Evolutionary conservation across 176 grass and related monocot species (phyloP).

Genomic region (Carex cristatella): DNA sequence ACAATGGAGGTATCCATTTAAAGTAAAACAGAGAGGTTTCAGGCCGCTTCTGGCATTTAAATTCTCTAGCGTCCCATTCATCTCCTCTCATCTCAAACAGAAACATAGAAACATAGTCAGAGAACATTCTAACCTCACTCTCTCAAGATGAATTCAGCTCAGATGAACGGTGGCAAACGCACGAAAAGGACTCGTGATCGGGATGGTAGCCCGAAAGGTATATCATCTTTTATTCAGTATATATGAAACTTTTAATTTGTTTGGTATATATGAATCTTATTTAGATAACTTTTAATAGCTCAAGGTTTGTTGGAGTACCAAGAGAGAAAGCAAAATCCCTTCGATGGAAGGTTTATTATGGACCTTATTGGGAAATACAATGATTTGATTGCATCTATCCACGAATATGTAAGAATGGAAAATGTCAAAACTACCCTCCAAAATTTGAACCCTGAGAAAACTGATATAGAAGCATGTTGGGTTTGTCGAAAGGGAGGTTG

Average conservation of each 20-base stretch:
- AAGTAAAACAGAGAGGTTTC: neutral
- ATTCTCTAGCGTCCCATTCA: neutral
- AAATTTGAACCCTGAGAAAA: neutral
- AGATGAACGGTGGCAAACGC: neutral
- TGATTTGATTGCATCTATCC: neutral
- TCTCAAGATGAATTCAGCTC: neutral
- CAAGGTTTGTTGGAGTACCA: neutral
- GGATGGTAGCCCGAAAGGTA: neutral
- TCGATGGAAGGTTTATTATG: neutral
- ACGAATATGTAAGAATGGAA: neutral
- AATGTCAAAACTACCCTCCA: neutral
- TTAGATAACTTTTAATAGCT: neutral
- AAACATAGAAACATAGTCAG: neutral
- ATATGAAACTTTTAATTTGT: neutral
- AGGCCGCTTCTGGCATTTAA: neutral
- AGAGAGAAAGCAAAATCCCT: neutral
- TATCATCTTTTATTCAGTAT: neutral
- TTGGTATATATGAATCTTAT: neutral
- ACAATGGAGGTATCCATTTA: neutral
- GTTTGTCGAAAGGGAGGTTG: neutral
- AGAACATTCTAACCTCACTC: neutral
- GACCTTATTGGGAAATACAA: neutral
- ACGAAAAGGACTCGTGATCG: neutral
- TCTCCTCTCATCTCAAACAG: neutral
- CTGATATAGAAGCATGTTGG: neutral